phyloP scores from a whole-genome alignment of 352 stramenopile genomes.

The Phytophthora pseudosyringae region DNA sequence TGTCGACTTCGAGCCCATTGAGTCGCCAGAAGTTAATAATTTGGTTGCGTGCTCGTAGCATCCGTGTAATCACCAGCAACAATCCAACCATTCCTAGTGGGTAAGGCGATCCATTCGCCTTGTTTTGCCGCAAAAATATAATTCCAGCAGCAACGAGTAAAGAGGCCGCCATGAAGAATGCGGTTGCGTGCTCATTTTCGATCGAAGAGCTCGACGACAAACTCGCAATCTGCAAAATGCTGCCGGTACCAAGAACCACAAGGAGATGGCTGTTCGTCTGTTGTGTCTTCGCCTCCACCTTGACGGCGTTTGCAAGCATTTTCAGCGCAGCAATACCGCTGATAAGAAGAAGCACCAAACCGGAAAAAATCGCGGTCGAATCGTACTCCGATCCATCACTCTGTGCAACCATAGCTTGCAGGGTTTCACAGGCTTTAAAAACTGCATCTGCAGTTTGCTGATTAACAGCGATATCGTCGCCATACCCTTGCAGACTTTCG shows the following conservation, averaged over 20 bases:
- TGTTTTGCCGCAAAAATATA: conserved; percentile 26
- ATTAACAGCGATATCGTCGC: conserved; percentile 1
- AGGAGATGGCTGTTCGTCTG: conserved; percentile 3
- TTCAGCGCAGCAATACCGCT: conserved; percentile 26
- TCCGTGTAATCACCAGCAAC: conserved; percentile 55
- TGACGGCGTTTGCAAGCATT: conserved; percentile 14
- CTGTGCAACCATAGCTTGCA: conserved; percentile 58
- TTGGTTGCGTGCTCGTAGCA: conserved; percentile 81
- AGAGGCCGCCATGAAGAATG: conserved; percentile 76
- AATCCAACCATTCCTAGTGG: conserved; percentile 27
- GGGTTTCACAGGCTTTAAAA: conserved; percentile 42
- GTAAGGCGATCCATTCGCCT: neutral
- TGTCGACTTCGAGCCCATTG: conserved; percentile 61
- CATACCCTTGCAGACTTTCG: conserved; percentile 8
- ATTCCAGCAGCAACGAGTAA: conserved; percentile 38
- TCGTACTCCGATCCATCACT: conserved; percentile 88
- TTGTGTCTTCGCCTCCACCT: conserved; percentile 1
- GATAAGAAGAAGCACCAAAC: conserved; percentile 46
- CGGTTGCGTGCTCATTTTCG: conserved; percentile 89
- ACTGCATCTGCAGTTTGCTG: conserved; percentile 22
- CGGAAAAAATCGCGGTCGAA: conserved; percentile 36
- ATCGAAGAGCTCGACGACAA: conserved; percentile 87
- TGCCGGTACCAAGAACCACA: conserved; percentile 23
- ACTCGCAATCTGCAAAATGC: conserved; percentile 58
- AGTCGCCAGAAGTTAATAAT: conserved; percentile 90